Base-by-base conservation (phyloP, 768 basidiomycete species). In the Erythrobasidium yunnanense region DNA sequence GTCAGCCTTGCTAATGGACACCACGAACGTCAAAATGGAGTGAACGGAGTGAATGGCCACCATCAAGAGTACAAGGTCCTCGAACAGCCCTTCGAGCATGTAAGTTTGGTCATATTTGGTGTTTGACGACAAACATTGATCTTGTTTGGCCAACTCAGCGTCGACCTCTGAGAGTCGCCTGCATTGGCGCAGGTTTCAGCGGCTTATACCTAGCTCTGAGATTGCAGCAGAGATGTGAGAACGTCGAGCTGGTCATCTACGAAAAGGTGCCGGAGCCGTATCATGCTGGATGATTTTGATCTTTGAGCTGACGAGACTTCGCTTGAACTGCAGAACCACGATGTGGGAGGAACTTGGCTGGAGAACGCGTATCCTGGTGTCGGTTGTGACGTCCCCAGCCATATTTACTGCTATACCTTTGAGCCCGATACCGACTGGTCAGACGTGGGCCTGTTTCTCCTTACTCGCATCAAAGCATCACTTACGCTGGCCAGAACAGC, bases 361-460 rank as follows among this genome's bases (percentile, higher is more conserved):
- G 63, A 65, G 63, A 65, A 65, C 23, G 45, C 51, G 8, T 65
- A 65, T 29, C 63, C 66, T 15, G 66, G 66, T n/a, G 66, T 55
- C 8, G 79, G 81, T n/a, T 85, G 84, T 69, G 84, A 84, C 70
- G 79, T 84, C 22, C 83, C 83, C 11, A 78, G 83, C 15, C 57
- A 70, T 46, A 68, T 62, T 45, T 73, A 73, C 49, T 65, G 56
- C 34, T 68, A 69, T 47, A 51, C 47, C 47, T 71, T 70, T 22
- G 33, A 27, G 17, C 65, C 49, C 4, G 35, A 66, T 32, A 52
- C 62, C 25, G 42, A 49, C 25, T 70, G 70, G 68, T 18, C 15
- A n/a, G 17, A 66, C 20, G 56, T 46, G 38, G 29, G 56, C 33
- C 5, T 22, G 55, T 17, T 57, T 4, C 4, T 25, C 18, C 13